phyloP scores from a whole-genome alignment of 345 rosid genomes.

The Eucalyptus microcorys region DNA sequence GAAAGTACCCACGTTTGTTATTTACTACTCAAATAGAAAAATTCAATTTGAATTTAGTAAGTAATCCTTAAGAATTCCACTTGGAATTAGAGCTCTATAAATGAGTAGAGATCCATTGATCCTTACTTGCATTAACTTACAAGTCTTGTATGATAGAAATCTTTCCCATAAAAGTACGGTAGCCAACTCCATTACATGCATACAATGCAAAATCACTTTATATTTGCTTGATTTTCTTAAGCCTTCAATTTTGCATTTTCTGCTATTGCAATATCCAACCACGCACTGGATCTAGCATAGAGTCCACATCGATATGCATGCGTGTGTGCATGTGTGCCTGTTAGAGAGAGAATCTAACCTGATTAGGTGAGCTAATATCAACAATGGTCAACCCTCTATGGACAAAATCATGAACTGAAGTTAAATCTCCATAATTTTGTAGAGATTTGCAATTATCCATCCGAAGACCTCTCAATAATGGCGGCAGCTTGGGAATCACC shows the following conservation, averaged over 20 bases:
- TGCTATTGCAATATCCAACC: neutral
- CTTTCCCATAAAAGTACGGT: no score
- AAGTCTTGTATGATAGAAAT: neutral
- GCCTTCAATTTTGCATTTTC: neutral
- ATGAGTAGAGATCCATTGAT: neutral
- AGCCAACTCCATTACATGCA: neutral
- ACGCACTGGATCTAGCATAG: neutral
- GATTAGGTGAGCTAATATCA: neutral
- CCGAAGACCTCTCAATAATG: neutral
- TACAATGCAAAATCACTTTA: neutral
- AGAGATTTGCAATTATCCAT: neutral
- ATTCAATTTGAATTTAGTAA: no score
- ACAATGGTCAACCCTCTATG: neutral
- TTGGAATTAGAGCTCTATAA: neutral
- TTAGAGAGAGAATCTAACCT: neutral
- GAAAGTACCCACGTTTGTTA: no score
- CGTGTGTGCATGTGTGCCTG: fast-evolving
- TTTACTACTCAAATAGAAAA: no score
- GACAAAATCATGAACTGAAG: neutral
- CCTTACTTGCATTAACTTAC: neutral
- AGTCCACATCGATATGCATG: neutral
- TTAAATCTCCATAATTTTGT: neutral
- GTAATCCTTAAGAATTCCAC: no score
- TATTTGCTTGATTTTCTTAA: neutral
- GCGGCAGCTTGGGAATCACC: neutral